These are phyloP conservation scores for Persicaria maculosa DNA, from an alignment of 148 eudicot species.

Conservation along the genomic window DNA sequence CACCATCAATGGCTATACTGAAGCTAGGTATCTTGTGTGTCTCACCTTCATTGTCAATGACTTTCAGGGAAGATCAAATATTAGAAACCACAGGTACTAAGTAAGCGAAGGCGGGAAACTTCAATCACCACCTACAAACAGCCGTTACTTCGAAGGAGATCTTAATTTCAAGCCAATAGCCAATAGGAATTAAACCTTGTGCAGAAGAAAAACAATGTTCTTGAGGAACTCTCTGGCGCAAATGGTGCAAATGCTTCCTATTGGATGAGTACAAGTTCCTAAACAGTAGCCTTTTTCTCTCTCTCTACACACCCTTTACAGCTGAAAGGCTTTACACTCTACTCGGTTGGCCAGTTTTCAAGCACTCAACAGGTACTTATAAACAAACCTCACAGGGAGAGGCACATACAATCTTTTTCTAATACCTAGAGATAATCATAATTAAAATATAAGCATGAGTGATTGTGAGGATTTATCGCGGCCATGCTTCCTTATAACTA, in stretches of 20 bases:
- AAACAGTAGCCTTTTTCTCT: constrained; percentile 32
- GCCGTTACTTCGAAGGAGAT: constrained; percentile 20
- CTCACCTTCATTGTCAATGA: constrained; percentile 48
- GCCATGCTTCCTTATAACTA: constrained; percentile 29
- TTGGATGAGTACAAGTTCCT: constrained; percentile 58
- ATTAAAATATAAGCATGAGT: constrained; percentile 16
- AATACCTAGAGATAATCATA: constrained; percentile 6
- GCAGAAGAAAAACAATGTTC: constrained; percentile 10
- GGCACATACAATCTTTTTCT: not conserved
- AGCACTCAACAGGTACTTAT: constrained; percentile 21
- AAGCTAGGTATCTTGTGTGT: not conserved
- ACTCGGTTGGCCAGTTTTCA: constrained; percentile 28
- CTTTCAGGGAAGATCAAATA: not conserved
- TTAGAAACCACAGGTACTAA: not conserved
- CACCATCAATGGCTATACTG: not conserved
- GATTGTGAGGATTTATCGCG: constrained; percentile 39
- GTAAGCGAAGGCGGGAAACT: constrained; percentile 7
- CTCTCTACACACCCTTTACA: constrained; percentile 15
- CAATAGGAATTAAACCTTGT: constrained; percentile 30
- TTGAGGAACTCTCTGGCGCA: constrained; percentile 28
- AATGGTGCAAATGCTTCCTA: constrained; percentile 9
- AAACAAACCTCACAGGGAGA: constrained; percentile 25
- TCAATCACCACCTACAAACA: not conserved
- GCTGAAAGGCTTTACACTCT: constrained; percentile 20
- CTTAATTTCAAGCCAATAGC: constrained; percentile 22